Conservation (phyloP, 768 basidiomycete species). For the Hortiboletus campestris region DNA sequence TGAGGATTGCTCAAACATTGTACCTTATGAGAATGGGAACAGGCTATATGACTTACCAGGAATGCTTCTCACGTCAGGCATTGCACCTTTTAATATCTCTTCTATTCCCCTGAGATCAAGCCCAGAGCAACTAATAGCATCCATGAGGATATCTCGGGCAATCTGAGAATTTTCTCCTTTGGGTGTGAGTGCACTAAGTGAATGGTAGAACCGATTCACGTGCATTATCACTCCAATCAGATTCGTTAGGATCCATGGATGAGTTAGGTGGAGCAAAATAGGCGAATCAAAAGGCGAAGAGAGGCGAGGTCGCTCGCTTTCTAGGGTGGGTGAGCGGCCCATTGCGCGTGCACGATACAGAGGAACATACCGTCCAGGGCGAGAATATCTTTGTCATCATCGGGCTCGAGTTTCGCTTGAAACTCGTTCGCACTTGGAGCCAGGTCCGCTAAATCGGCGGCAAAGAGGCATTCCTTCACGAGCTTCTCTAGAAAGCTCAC, state of each 20-base stretch:
- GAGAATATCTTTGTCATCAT: constrained; percentile 27
- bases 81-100: constrained; percentile 41
- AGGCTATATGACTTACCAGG: constrained; percentile 17
- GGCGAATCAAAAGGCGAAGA: constrained; percentile 34
- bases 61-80: constrained; percentile 21
- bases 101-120: constrained; percentile 56
- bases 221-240: constrained; percentile 51
- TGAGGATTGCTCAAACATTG: neutral
- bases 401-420: constrained; percentile 27
- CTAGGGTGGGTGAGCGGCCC: constrained; percentile 36
- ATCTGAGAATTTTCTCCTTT: constrained; percentile 62
- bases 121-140: constrained; percentile 63
- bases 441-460: constrained; percentile 25
- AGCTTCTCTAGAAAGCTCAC: constrained; percentile 60
- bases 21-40: neutral
- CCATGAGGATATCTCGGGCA: constrained; percentile 60
- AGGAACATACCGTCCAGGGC: constrained; percentile 22
- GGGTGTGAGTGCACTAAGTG: constrained; percentile 51
- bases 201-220: constrained; percentile 56
- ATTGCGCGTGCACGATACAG: constrained; percentile 37
- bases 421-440: constrained; percentile 10
- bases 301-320: constrained; percentile 6
- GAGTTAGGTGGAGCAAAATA: constrained; percentile 56
- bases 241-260: constrained; percentile 58
- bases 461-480: constrained; percentile 50